These are phyloP conservation scores for Botrytis cinerea DNA, from an alignment of 2,329 filamentous ascomycete genomes.

Conservation along the genomic window DNA sequence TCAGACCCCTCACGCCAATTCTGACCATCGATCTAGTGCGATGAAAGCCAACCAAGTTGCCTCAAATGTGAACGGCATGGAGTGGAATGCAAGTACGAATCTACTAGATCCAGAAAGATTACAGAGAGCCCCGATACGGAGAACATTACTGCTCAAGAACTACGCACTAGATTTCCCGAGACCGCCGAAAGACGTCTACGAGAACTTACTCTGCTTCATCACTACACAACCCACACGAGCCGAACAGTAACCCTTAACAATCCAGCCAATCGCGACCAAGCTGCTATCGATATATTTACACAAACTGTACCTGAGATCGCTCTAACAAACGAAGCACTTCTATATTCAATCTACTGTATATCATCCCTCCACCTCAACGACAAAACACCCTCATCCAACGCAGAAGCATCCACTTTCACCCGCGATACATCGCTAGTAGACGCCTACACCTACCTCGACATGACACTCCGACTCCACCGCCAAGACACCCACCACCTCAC, in stretches of 20 bases:
- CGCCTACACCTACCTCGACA: not conserved
- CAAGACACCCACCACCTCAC: not conserved
- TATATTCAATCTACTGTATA: not conserved
- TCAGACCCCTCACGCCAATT: not conserved
- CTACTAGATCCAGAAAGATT: not conserved
- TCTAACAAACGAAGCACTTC: conserved; percentile 20
- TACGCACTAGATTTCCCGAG: conserved; percentile 26
- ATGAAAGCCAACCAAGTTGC: conserved; percentile 34
- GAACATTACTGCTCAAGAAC: not conserved
- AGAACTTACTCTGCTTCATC: conserved; percentile 34
- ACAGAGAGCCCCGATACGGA: not conserved
- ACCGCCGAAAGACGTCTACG: conserved; percentile 28
- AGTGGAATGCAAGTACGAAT: conserved; percentile 28
- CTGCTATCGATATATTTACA: conserved; percentile 21
- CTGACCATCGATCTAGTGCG: conserved; percentile 28
- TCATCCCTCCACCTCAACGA: not conserved
- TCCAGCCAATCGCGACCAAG: not conserved
- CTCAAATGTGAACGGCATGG: conserved; percentile 31
- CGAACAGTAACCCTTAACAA: conserved; percentile 23
- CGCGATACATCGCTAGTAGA: not conserved
- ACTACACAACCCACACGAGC: conserved; percentile 30
- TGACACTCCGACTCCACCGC: not conserved
- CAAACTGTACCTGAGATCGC: conserved; percentile 28
- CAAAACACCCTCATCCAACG: not conserved
- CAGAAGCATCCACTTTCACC: not conserved